phyloP scores from a whole-genome alignment of 768 basidiomycete species.

The Lactarius sp. region DNA sequence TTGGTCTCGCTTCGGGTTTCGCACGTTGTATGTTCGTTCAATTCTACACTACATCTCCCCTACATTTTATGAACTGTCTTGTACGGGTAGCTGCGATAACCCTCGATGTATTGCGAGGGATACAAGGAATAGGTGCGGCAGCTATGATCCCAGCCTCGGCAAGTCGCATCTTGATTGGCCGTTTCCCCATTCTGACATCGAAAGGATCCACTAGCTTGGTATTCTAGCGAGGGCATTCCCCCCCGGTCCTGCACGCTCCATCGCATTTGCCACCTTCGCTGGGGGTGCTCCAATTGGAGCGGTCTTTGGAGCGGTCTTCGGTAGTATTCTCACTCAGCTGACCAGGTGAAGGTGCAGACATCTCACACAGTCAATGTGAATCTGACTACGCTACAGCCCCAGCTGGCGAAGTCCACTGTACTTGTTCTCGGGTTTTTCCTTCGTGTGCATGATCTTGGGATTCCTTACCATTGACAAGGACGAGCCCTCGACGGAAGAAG shows the following conservation, averaged over 20 bases:
- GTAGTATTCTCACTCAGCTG: constrained; percentile 58
- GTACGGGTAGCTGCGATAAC: constrained; percentile 46
- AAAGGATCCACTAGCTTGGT: constrained; percentile 48
- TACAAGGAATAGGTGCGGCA: constrained; percentile 78
- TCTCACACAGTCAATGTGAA: neutral
- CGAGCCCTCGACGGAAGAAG: constrained; percentile 30
- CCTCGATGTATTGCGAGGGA: constrained; percentile 65
- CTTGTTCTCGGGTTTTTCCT: constrained; percentile 52
- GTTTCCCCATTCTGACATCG: constrained; percentile 4
- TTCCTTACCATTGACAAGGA: constrained; percentile 62
- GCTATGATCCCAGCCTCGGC: constrained; percentile 72
- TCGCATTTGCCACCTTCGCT: constrained; percentile 79
- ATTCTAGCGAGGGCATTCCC: constrained; percentile 80
- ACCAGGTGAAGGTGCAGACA: constrained; percentile 12
- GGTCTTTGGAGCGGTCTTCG: constrained; percentile 61
- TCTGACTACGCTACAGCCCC: constrained; percentile 6
- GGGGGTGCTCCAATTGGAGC: constrained; percentile 83
- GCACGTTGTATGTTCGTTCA: constrained; percentile 39
- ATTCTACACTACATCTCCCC: neutral
- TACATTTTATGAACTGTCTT: neutral
- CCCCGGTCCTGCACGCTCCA: constrained; percentile 56
- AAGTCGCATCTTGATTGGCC: constrained; percentile 27
- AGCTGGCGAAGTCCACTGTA: constrained; percentile 71
- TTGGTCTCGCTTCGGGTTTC: constrained; percentile 64
- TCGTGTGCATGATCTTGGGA: constrained; percentile 48